Base-by-base conservation (phyloP, 805 yeast genomes). In the Lipomyces oligophaga region DNA sequence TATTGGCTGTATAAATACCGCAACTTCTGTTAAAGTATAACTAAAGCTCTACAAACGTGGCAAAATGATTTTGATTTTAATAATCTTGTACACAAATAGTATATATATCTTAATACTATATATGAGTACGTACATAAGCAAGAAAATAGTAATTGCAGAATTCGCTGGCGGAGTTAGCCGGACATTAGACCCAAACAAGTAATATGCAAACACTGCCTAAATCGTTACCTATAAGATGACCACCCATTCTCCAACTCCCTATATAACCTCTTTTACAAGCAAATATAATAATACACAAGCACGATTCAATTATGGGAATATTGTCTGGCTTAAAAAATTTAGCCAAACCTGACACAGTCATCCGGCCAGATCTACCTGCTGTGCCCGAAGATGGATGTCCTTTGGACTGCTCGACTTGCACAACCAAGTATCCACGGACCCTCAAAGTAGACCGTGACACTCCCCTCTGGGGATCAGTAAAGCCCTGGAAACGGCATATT, bases 381-480 rank as follows among this genome's bases (percentile, higher is more conserved):
- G 47, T 49, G 16, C 52, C 52, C 15, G 50, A 26, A 2, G 49
- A 45, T 31, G 49, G 44, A 20, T 52, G 56, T 37, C 47, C 27
- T 25, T 28, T 41, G 11, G 56, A 49, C 32, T 83, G 90, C 63
- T 70, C 63, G 8, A 57, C 71, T 0, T 84, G 93, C 61, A 60
- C 72, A 5, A 54, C 72, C n/a, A 68, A 66, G 37, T 81, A 67
- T 59, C 86, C 87, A 1, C 54, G 65, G 10, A 69, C 77, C 1
- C 60, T 79, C 42, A 73, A 72, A 38, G 60, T 81, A 18, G 74
- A 72, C 3, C 65, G 40, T 45, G 70, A 58, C 19, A 60, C 55
- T 20, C 74, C 75, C 5, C 69, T 88, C 24, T 87, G 84, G 78
- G 81, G 83, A 48, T 73, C 89, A 4, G 80, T 95, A 0, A 75